Evolutionary conservation across 2,329 filamentous ascomycete species (phyloP), one percentile per base, ranked within the genome.

Genomic region (Colletotrichum filicis): DNA sequence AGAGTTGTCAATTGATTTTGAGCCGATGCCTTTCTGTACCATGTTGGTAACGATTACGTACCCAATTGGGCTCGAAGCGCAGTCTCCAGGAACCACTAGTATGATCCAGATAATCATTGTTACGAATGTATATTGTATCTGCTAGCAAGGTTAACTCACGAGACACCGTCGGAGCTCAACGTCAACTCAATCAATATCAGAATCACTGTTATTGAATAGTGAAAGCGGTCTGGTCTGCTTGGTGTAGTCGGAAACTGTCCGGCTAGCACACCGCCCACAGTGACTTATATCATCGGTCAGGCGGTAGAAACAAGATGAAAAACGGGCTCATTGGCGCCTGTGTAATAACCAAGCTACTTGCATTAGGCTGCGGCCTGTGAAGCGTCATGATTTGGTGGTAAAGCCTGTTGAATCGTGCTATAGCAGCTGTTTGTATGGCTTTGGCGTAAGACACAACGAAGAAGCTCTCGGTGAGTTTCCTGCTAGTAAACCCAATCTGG

Each of bases 401-500:
- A 59, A 55, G 68, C n/a, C 28, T 16, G 28, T 59, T 14, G 5
- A 59, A 24, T 35, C 30, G 57, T 32, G 66, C 19, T 26, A 19
- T 30, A 14, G 64, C n/a, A 65, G 37, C 52, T 65, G 22, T 66
- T 42, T 22, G 24, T 24, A n/a, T 60, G 19, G 57, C 52, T 63
- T 56, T 63, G 52, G 42, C 42, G 19, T 49, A 65, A 24, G 30
- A 19, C 11, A 52, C 63, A 53, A 66, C 37, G 53, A 55, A 59
- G 65, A 24, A 35, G 49, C 67, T 62, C 68, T 30, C 49, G 35
- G 16, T 24, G n/a, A 49, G 46, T 7, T 8, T 56, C 32, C n/a
- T 68, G 35, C 68, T 35, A 35, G 57, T 19, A 57, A 71, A 71
- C 64, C 52, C 30, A 68, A 71, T 63, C 64, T 71, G 58, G 58